Evolutionary conservation across 1,139 yeast genomes (phyloP).

Genomic region (Entelexis sorbosivorans): DNA sequence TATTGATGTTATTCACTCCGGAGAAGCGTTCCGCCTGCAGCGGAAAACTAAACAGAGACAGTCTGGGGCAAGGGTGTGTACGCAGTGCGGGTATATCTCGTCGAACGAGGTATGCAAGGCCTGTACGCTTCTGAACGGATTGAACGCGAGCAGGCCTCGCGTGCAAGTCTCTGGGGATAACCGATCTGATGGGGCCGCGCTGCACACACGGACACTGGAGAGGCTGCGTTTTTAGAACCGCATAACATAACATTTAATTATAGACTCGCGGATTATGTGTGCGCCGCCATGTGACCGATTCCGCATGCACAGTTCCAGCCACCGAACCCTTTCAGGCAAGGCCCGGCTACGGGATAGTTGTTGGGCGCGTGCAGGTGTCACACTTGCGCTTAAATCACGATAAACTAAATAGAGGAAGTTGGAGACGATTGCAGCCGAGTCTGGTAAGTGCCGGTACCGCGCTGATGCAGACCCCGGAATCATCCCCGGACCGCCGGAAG

Average conservation of each 20-base stretch:
- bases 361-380: background rate
- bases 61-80: slow-evolving; percentile 40
- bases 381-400: background rate
- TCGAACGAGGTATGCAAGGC: slow-evolving; percentile 88
- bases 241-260: background rate
- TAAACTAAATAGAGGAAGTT: background rate
- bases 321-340: background rate
- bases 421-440: too few relatives aligned
- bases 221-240: slow-evolving; percentile 9
- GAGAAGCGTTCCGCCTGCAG: slow-evolving; percentile 69
- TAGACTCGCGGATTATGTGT: background rate
- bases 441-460: background rate
- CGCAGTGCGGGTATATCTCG: slow-evolving; percentile 82
- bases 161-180: slow-evolving; percentile 27
- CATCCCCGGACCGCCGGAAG: slow-evolving; percentile 7
- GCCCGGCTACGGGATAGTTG: background rate
- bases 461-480: slow-evolving; percentile 7
- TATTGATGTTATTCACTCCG: slow-evolving; percentile 86
- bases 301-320: background rate
- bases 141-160: slow-evolving; percentile 41
- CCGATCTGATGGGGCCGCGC: slow-evolving; percentile 9
- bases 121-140: slow-evolving; percentile 74
- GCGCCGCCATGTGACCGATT: background rate
- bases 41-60: slow-evolving; percentile 35
- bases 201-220: slow-evolving; percentile 10